Percentiles rank a stretch among this genome's conserved stretches.
These are phyloP conservation scores for Piper betle DNA, from an alignment of 164 flowering plant species.

Conservation along the genomic window DNA sequence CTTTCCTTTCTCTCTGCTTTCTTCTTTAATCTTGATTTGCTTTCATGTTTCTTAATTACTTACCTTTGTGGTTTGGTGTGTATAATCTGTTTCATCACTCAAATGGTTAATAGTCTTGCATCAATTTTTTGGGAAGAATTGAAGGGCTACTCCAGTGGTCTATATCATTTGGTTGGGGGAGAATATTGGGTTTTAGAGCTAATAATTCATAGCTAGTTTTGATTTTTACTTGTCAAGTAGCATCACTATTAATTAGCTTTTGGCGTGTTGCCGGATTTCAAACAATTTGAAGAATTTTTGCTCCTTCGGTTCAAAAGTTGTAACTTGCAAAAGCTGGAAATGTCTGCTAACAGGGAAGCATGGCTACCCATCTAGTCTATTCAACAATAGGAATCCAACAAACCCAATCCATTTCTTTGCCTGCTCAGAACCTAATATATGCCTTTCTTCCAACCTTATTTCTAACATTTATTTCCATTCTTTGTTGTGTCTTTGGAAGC, in stretches of 20 bases:
- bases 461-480: not conserved
- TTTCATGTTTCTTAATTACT: too few species aligned
- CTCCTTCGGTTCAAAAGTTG: not conserved
- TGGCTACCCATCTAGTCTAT: slow-evolving; percentile 1
- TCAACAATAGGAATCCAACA: slow-evolving; percentile 7
- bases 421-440: not conserved
- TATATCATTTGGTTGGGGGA: not conserved
- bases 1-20: too few species aligned
- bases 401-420: not conserved
- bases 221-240: not conserved
- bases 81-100: too few species aligned
- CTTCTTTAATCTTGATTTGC: too few species aligned
- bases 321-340: slow-evolving; percentile 1
- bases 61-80: too few species aligned
- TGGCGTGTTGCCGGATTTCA: not conserved
- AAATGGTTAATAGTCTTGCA: too few species aligned
- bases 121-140: too few species aligned
- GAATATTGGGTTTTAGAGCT: too few species aligned
- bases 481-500: not conserved
- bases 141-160: too few species aligned
- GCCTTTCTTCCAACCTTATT: not conserved
- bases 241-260: not conserved
- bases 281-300: not conserved
- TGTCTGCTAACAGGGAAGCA: slow-evolving; percentile 7
- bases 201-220: not conserved